phyloP scores from a whole-genome alignment of 108 stramenopile species.

The Cylindrotheca fusiformis region DNA sequence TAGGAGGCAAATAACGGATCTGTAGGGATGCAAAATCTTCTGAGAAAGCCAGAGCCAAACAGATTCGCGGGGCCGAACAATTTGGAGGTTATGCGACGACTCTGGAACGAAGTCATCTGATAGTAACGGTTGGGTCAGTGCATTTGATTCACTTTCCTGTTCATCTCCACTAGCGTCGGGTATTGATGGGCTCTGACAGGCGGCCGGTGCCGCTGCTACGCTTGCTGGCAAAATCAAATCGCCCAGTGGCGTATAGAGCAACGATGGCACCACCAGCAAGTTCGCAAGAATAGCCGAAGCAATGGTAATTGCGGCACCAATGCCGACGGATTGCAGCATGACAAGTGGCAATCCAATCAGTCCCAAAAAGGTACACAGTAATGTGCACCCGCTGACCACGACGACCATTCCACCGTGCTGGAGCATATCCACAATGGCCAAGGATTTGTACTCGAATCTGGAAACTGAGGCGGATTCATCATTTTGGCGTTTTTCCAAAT shows the following conservation, averaged over 20 bases:
- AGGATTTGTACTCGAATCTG: background rate
- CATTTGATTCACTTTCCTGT: too few species aligned
- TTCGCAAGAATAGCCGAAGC: slow-evolving; percentile 16
- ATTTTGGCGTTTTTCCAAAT: slow-evolving; percentile 6
- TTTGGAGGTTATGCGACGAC: too few species aligned
- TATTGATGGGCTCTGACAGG: too few species aligned
- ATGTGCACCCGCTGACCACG: slow-evolving; percentile 18
- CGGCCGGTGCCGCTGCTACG: too few species aligned
- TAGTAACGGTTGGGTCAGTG: too few species aligned
- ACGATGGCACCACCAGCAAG: slow-evolving; percentile 22
- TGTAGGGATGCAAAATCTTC: slow-evolving; percentile 15
- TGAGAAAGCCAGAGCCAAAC: slow-evolving; percentile 7
- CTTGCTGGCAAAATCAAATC: too few species aligned
- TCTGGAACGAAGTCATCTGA: too few species aligned
- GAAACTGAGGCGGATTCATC: background rate
- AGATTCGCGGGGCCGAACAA: too few species aligned
- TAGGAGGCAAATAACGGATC: slow-evolving; percentile 16
- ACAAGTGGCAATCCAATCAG: slow-evolving; percentile 20
- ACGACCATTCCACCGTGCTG: slow-evolving; percentile 25
- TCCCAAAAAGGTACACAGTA: slow-evolving; percentile 25
- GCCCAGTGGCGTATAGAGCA: slow-evolving; percentile 14
- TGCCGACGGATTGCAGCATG: slow-evolving; percentile 24
- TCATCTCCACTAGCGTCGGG: too few species aligned
- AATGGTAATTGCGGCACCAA: slow-evolving; percentile 26
- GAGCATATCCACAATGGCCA: slow-evolving; percentile 11